Base-by-base conservation (phyloP, 495 filamentous ascomycete species). In the Penicillium salamii region DNA sequence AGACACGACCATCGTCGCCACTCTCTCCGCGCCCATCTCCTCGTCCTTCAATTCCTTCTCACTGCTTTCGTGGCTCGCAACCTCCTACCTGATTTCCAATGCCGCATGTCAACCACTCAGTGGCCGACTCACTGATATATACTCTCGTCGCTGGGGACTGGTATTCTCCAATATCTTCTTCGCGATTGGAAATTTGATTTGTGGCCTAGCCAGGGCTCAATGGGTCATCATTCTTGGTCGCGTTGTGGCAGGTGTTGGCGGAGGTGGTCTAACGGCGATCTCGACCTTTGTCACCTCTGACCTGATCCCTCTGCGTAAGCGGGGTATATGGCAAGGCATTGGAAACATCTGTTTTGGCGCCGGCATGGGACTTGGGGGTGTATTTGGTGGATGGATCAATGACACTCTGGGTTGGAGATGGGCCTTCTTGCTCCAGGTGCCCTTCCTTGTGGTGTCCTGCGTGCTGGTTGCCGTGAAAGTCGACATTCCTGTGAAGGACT, bases 1-100 rank as follows among this genome's bases (percentile, higher is more conserved):
- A 78, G 90, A 96, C 65, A 77, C 80, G 4, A 92, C 88, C 12
- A 86, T 96, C 52, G 86, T 96, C 37, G 90, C 90, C 2, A 96
- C 91, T 0, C 77, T 96, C 3, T 83, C 87, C 3, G 90, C 82
- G 2, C 89, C 91, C 9, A 96, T 97, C 46, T 88, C 89, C 13
- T 86, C 82, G 47, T 86, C 87, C 14, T 96, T 97, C 67, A 76
- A 84, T 40, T 95, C 89, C 1, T 77, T 95, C 35, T 84, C 82
- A n/a, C 70, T 93, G 20, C 74, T 96, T 35, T 92, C 90, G 5
- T 97, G 91, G 91, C 82, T 97, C 11, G 92, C 90, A 2, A 87
- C 87, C 3, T 83, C 89, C 19, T 97, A 96, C 65, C 79, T 96
- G 23, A 91, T 97, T 54, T 85, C 92, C 39, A 95, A 92, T 67